Evolutionary conservation across 2,329 filamentous ascomycete genomes (phyloP).

Genomic region (Curvularia eragrostidis): DNA sequence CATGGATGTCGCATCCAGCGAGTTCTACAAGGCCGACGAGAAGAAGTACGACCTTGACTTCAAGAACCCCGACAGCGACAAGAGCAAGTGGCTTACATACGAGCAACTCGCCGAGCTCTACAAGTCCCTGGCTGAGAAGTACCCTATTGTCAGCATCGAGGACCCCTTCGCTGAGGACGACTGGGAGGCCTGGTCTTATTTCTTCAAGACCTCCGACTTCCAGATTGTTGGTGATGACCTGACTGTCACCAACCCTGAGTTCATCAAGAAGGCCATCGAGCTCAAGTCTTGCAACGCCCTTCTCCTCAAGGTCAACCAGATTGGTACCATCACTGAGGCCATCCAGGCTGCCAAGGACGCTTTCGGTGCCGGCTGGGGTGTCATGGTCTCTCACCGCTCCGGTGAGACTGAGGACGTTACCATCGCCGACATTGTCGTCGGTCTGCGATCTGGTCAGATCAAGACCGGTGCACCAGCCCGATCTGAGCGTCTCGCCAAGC

Average conservation of each 20-base stretch:
- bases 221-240: constrained; percentile 98
- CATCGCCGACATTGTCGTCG: constrained; percentile 97
- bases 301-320: constrained; percentile 99
- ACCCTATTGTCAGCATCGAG: constrained; percentile 98
- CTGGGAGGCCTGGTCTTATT: constrained; percentile 99
- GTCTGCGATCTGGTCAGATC: constrained; percentile 96
- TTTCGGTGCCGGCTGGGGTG: constrained; percentile 90
- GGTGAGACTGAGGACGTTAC: constrained; percentile 99
- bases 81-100: constrained; percentile 97
- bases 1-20: constrained; percentile 98
- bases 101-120: constrained; percentile 95
- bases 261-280: constrained; percentile 99
- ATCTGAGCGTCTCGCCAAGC: constrained; percentile 98
- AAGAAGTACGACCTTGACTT: constrained; percentile 99
- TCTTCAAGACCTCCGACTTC: constrained; percentile 98
- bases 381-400: constrained; percentile 99
- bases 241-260: constrained; percentile 97
- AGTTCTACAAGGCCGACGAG: constrained; percentile 95
- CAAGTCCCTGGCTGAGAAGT: constrained; percentile 86
- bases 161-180: constrained; percentile 99
- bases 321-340: constrained; percentile 97
- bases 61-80: constrained; percentile 99
- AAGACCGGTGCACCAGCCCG: constrained; percentile 69
- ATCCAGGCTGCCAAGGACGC: constrained; percentile 99
- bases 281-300: constrained; percentile 98